Base-by-base conservation (phyloP, 768 basidiomycete species). In the Russula sp. region DNA sequence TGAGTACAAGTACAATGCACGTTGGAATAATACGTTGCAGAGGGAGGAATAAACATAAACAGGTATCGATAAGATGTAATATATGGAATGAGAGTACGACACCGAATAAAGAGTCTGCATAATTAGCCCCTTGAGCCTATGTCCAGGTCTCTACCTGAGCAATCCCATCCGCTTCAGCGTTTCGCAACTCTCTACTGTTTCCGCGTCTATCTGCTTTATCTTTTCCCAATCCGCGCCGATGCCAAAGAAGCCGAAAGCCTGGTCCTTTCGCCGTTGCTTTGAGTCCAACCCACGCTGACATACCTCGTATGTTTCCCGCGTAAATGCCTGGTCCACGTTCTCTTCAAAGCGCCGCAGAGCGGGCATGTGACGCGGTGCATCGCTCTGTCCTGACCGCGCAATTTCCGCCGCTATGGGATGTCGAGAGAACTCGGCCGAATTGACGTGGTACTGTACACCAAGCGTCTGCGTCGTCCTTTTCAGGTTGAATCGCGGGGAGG, bases 221-320 rank as follows among this genome's bases (percentile, higher is more conserved):
- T 92, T 91, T 36, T 93, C 88, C 90, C 91, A 93, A 73, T 98
- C 90, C 13, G 93, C 90, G 34, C 94, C 92, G 59, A 97, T 78
- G 6, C 95, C 96, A 73, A 98, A 94, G 66, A 97, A 75, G 5
- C 96, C 96, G 44, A 90, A 75, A 70, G 93, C 88, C 10, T 83
- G 80, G 58, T 94, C 88, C 72, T 88, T 87, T 65, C 79, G 76
- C 65, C 86, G 85, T 71, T 89, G 81, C 72, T 86, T 88, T 62
- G 78, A 73, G 69, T 92, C 87, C 55, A 84, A 64, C 49, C 85
- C 88, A 7, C 80, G 79, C 69, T 88, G 85, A 74, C 96, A 98
- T 70, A 85, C 79, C 36, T 79, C 72, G 68, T 87, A 89, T 62
- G 94, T 76, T 59, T 83, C 81, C 66, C 85, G 83, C 2, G 87